Base-by-base conservation (phyloP, 2,329 filamentous ascomycete genomes). In the Graphium sp. region DNA sequence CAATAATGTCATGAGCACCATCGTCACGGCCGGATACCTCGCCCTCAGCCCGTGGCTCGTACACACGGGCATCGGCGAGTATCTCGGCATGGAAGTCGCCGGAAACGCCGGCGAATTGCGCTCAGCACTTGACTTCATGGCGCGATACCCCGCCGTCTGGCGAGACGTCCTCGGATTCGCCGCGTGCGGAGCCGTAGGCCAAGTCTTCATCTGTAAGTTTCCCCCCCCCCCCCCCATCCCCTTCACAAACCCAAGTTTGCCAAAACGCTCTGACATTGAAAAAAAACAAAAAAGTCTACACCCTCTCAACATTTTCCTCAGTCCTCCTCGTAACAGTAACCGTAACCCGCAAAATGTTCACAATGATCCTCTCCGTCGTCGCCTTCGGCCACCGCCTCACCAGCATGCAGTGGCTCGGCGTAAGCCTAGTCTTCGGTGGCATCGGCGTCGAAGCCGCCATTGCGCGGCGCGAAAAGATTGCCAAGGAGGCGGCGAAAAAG, bases 331-430 rank as follows among this genome's bases (percentile, higher is more conserved):
- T 95, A 24, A 95, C 89, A 5, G 85, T 98, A 3, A 98, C 84
- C 2, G 89, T 98, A 25, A 98, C 89, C 25, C 69, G 89, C 46
- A 98, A 98, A 60, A 98, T 98, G 89, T 69, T 95, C 49, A 95
- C 87, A 39, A 98, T 98, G 89, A 82, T 95, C 34, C 64, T 95
- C 29, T 93, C 83, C 30, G 89, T 98, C 17, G 61, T 95, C 35
- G 84, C 83, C 56, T 98, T 95, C 49, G 89, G 89, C 17, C 89
- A 98, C 52, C 70, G 67, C 37, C 65, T 98, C 27, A 79, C 71
- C 17, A 56, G 60, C n/a, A 91, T 87, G 66, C 89, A 98, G 56
- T 93, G 85, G 81, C 58, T 91, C 6, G 89, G 89, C 37, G 85
- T 98, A 18, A 76, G 69, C 0, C 60, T 98, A 33, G 89, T 98